Evolutionary conservation across 1,284 basidiomycete genomes (phyloP).

Genomic region (Cutaneotrichosporon cutaneum): DNA sequence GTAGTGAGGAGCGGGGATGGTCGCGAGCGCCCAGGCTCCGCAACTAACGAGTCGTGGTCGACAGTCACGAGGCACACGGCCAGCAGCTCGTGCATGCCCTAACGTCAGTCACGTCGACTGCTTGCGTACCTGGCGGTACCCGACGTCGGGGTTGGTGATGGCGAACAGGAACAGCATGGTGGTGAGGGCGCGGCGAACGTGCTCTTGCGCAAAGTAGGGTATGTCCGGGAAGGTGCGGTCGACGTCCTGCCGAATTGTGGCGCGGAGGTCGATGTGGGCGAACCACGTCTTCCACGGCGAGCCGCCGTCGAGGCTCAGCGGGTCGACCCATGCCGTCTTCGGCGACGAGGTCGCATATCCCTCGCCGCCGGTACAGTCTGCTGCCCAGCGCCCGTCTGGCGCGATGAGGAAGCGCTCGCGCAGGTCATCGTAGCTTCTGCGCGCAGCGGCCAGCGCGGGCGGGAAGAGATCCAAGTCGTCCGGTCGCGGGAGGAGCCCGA

Average conservation of each 20-base stretch:
- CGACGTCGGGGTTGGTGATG: constrained; percentile 70
- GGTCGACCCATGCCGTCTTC: constrained; percentile 61
- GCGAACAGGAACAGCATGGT: constrained; percentile 82
- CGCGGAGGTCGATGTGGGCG: constrained; percentile 75
- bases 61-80: constrained; percentile 78
- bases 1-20: constrained; percentile 7
- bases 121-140: constrained; percentile 63
- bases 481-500: constrained; percentile 49
- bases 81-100: constrained; percentile 94
- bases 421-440: constrained; percentile 47
- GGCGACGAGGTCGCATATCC: constrained; percentile 22
- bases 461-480: constrained; percentile 43
- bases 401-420: constrained; percentile 52
- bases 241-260: constrained; percentile 85
- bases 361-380: constrained; percentile 49
- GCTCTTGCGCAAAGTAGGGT: constrained; percentile 72
- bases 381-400: constrained; percentile 56
- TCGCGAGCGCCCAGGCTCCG: constrained; percentile 4
- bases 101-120: constrained; percentile 6
- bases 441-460: constrained; percentile 28
- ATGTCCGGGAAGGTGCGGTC: constrained; percentile 94
- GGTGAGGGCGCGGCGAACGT: constrained; percentile 74
- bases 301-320: constrained; percentile 77
- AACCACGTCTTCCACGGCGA: constrained; percentile 94
- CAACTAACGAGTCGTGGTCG: constrained; percentile 70